Base-by-base conservation (phyloP, 2,329 filamentous ascomycete genomes). In the Aspergillus viridinutans region DNA sequence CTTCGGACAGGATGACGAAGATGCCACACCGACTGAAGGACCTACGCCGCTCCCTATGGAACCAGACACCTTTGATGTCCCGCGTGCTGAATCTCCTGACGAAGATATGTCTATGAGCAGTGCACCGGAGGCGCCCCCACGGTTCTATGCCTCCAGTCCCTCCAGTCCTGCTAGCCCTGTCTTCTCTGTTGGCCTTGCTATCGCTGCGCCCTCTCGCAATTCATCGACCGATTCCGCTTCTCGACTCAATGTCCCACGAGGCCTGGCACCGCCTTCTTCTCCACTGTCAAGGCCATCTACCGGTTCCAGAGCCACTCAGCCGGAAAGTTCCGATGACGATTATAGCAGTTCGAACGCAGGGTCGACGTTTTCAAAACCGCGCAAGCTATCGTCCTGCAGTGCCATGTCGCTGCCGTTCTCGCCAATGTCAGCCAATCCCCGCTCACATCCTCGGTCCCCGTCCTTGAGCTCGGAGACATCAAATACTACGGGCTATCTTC, bases 381-480 rank as follows among this genome's bases (percentile, higher is more conserved):
- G 92, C 47, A 94, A 94, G 69, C 77, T 92, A 51, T 96, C 92
- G 1, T 83, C 85, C 17, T 87, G 88, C 63, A 92, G 84, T 62
- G 83, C 79, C 50, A 73, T 85, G 32, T 87, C 85, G 2, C 73
- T 81, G 60, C 79, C 83, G 7, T 80, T 83, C 51, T 87, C 86
- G 23, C 85, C 86, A 49, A 79, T 84, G 60, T 88, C 89, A 25
- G 87, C 88, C 1, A 82, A 80, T 52, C 74, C 83, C 57, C 80
- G 83, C 17, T 80, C 85, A 28, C 83, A 87, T 65, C 84, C 86
- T 57, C 84, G 92, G 67, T 96, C 92, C 1, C 91, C 92, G 1
- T 97, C 94, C 0, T 82, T 90, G 40, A 87, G 86, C 59, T 97
- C 93, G 1, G 90, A 96, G 60, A 84, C 85, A 52, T 96, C 92